Evolutionary conservation across 169 alveolate genomes (phyloP), one percentile per base, ranked within the genome.

Genomic region (Plasmodium vinckei): DNA sequence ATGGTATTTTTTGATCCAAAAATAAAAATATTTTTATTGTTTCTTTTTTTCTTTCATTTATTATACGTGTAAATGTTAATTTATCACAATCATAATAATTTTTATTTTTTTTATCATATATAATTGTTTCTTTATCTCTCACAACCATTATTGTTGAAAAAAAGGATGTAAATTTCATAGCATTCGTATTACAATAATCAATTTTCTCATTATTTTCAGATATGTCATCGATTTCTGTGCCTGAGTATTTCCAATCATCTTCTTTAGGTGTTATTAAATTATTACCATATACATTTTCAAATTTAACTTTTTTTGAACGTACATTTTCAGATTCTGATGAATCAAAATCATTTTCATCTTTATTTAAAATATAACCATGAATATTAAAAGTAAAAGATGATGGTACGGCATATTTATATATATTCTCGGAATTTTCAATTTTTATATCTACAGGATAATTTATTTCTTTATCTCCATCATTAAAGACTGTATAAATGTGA

Each of bases 1-100:
- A 79, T 17, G 89, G 89, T 19, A 67, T 67, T 79, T 79, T 79
- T 33, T 79, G 89, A 27, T 79, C 89, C 54, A 79, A 67, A 79
- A 79, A 79, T 53, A 79, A 59, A 33, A 65, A 79, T 54, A 79
- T 54, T 44, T 67, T 79, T 53, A 79, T 79, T 67, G 59, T 79
- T 60, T 79, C 82, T 23, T 79, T 79, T 61, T 53, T 79, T 65
- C 27, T 79, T 61, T 79, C 89, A 79, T 27, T 65, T 57, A 79
- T 49, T 79, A 67, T 67, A 23, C 89, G 89, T 19, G 72, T 79
- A 79, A 79, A 79, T 19, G 89, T 79, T 44, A 79, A 70, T 51
- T 79, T 79, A 67, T 79, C 89, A 67, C 89, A 79, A 44, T 79
- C 89, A 47, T 79, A 79, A 79, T 79, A 79, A 68, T 67, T 79